These are phyloP conservation scores for Saturnispora bothae DNA, from an alignment of 805 yeast species.

Conservation along the genomic window DNA sequence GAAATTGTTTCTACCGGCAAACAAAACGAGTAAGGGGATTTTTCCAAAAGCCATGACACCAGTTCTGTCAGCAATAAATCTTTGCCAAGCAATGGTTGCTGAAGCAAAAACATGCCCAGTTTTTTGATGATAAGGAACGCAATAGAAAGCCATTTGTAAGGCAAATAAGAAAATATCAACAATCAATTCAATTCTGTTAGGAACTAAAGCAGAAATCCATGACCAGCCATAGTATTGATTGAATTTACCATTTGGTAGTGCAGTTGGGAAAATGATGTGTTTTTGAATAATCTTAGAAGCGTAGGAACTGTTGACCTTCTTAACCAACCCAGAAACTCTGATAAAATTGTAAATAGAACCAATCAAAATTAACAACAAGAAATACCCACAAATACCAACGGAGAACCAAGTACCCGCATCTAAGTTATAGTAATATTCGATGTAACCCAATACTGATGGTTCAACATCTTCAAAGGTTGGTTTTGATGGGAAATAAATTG, in stretches of 20 bases:
- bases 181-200: slow-evolving; percentile 9
- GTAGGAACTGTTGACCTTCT: slow-evolving; percentile 12
- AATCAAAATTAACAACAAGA: slow-evolving; percentile 29
- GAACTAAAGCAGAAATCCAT: slow-evolving; percentile 10
- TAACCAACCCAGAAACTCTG: slow-evolving; percentile 22
- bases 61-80: slow-evolving; percentile 24
- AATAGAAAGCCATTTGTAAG: slow-evolving; percentile 10
- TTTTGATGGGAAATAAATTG: slow-evolving; percentile 12
- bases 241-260: slow-evolving; percentile 18
- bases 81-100: slow-evolving; percentile 25
- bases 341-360: slow-evolving; percentile 27
- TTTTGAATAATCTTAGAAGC: slow-evolving; percentile 20
- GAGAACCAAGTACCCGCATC: slow-evolving; percentile 27
- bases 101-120: slow-evolving; percentile 16
- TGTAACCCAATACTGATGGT: slow-evolving; percentile 8
- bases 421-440: slow-evolving; percentile 13
- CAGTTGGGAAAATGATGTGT: slow-evolving; percentile 32
- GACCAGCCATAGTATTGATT: slow-evolving; percentile 13
- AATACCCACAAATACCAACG: slow-evolving; percentile 28
- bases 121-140: slow-evolving; percentile 8
- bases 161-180: slow-evolving; percentile 7
- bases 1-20: slow-evolving; percentile 39
- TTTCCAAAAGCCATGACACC: slow-evolving; percentile 30
- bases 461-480: slow-evolving; percentile 5
- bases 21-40: slow-evolving; percentile 32